Evolutionary conservation across 148 eudicot species (phyloP).

Genomic region (Chenopodium album): DNA sequence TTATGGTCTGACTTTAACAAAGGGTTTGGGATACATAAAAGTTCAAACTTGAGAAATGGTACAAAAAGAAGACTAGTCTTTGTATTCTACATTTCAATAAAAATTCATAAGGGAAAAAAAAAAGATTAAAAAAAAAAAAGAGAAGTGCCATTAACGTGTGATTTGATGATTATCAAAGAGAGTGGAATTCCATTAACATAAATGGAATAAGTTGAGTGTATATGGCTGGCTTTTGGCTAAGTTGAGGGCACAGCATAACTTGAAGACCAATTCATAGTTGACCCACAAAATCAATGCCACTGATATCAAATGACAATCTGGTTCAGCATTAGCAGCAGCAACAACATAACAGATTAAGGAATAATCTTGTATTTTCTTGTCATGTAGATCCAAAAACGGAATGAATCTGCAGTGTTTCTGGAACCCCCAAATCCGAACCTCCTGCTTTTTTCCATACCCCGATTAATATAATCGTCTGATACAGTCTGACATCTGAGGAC

Average conservation of each 20-base stretch:
- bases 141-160: neutral
- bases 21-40: neutral
- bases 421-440: constrained; percentile 64
- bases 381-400: constrained; percentile 63
- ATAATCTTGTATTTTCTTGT: constrained; percentile 54
- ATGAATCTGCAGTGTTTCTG: constrained; percentile 51
- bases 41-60: neutral
- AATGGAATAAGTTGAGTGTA: neutral
- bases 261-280: neutral
- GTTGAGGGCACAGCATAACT: neutral
- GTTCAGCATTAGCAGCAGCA: neutral
- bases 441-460: constrained; percentile 67
- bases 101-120: neutral
- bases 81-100: neutral
- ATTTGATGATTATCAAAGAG: constrained; percentile 3
- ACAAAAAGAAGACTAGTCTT: neutral
- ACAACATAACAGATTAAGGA: constrained; percentile 33
- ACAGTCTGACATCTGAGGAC: constrained; percentile 29
- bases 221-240: constrained; percentile 8
- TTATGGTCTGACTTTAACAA: neutral
- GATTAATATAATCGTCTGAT: constrained; percentile 18
- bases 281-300: neutral
- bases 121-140: neutral
- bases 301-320: neutral
- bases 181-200: neutral